A percentile compares a stretch with the other conserved stretches of the same genome.
phyloP scores from a whole-genome alignment of 257 asterid species.

The Paulownia fortunei region DNA sequence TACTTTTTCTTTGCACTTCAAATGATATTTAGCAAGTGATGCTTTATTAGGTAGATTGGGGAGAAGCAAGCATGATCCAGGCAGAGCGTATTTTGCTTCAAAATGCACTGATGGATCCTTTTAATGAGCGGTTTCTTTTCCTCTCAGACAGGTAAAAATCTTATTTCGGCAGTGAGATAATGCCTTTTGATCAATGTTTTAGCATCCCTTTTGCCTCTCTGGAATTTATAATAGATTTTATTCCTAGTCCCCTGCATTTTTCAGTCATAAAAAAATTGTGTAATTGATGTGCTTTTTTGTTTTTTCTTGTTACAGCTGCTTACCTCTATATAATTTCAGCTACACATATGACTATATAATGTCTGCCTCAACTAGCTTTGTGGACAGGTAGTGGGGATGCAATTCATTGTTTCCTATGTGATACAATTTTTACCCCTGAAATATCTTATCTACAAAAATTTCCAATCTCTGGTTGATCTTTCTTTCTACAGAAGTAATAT shows the following conservation, averaged over 20 bases:
- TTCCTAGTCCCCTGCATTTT: constrained; percentile 8
- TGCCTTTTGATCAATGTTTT: not conserved
- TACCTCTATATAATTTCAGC: constrained; percentile 97
- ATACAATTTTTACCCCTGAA: not conserved
- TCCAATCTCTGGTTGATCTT: not conserved
- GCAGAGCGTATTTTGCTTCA: constrained; percentile 93
- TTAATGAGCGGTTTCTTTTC: constrained; percentile 81
- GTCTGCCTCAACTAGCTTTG: constrained; percentile 89
- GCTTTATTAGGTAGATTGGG: constrained; percentile 94
- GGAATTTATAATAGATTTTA: constrained; percentile 11
- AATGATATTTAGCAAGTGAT: constrained; percentile 45
- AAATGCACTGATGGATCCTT: constrained; percentile 78
- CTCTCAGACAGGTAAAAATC: constrained; percentile 88
- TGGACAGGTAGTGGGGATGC: constrained; percentile 74
- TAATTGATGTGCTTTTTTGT: constrained; percentile 27
- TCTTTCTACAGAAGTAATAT: not conserved
- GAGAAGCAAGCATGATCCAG: constrained; percentile 97
- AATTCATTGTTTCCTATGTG: constrained; percentile 8
- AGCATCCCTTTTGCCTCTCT: not conserved
- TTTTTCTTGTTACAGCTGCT: constrained; percentile 72
- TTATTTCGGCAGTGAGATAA: not conserved
- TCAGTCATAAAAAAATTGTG: not conserved
- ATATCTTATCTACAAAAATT: not conserved
- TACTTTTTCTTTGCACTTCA: constrained; percentile 20
- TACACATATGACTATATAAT: constrained; percentile 86